Base-by-base conservation (phyloP, 2,329 filamentous ascomycete species). In the Colletotrichum lentis region DNA sequence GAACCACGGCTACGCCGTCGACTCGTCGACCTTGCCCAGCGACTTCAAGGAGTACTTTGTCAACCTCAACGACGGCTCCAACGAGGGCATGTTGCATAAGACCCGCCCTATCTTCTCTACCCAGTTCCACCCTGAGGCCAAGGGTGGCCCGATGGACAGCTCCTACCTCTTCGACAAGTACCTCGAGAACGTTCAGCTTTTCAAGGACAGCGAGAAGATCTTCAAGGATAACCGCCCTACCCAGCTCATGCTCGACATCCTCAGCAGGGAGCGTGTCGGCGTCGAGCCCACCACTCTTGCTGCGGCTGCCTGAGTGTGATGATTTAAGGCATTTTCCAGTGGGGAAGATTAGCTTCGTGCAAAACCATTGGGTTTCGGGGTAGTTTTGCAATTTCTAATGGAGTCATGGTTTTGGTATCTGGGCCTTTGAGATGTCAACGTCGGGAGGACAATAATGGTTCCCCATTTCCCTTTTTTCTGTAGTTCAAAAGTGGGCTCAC, bases 41-140 rank as follows among this genome's bases (percentile, higher is more conserved):
- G 94, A 97, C 44, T 99, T 94, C 89, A 96, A 94, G 86, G 95
- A 97, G 80, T 98, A 97, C 86, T 99, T 98, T 79, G 91, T 97
- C 80, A 98, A 99, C 85, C 85, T 98, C 73, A 99, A 98, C 81
- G 96, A 99, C 77, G 93, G 94, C 70, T 95, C 91, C 80, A 99
- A 99, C 80, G 96, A 99, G 85, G 95, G 89, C 69, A 93, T 99
- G 89, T 94, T 97, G 78, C 96, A 99, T 87, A 94, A 91, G 82
- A 91, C 92, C 67, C 92, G 95, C 43, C 96, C 96, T 71, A 99
- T 99, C 79, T 98, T 99, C 87, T 95, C 92, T 71, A 97, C 94
- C 27, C 96, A 99, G 81, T 99, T 99, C 89, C 96, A 99, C 78
- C 96, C 96, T 18, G 96, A 99, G 83, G 96, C 96, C 73, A 97